Evolutionary conservation across 2,329 filamentous ascomycete genomes (phyloP).

Genomic region (Zalaria sp.): DNA sequence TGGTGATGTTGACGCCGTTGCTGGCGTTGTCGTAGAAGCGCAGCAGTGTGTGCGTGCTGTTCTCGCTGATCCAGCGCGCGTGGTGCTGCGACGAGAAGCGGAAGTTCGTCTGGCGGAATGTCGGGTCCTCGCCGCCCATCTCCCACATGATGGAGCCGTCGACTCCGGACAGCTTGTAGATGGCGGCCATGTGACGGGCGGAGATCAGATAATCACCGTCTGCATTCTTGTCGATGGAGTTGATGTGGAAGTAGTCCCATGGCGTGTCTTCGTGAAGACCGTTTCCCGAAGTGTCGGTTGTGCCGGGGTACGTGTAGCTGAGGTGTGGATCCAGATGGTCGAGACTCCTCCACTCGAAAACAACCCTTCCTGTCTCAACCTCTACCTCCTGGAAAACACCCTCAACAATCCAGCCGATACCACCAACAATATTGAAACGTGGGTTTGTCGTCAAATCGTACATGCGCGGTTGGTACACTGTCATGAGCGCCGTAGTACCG

Average conservation of each 20-base stretch:
- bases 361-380: conserved; percentile 37
- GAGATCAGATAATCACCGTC: conserved; percentile 36
- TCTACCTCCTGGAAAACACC: conserved; percentile 41
- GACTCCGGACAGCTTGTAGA: conserved; percentile 34
- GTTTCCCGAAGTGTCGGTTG: conserved; percentile 29
- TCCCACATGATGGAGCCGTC: conserved; percentile 35
- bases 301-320: conserved; percentile 29
- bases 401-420: conserved; percentile 37
- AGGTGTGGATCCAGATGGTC: conserved; percentile 40
- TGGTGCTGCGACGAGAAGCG: conserved; percentile 40
- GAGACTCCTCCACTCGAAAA: conserved; percentile 46
- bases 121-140: conserved; percentile 33
- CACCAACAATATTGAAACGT: conserved; percentile 21
- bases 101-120: conserved; percentile 33
- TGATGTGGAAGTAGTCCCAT: conserved; percentile 43
- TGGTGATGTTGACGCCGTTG: conserved; percentile 30
- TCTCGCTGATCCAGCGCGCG: conserved; percentile 32
- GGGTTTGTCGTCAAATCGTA: conserved; percentile 31
- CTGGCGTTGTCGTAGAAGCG: conserved; percentile 42
- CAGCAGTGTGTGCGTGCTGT: conserved; percentile 33
- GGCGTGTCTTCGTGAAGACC: conserved; percentile 31
- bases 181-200: conserved; percentile 29
- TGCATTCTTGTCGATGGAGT: conserved; percentile 36
- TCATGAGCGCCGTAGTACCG: conserved; percentile 25
- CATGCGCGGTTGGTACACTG: conserved; percentile 22